Base-by-base conservation (phyloP, 495 filamentous ascomycete species). In the Aspergillus ellipticus region DNA sequence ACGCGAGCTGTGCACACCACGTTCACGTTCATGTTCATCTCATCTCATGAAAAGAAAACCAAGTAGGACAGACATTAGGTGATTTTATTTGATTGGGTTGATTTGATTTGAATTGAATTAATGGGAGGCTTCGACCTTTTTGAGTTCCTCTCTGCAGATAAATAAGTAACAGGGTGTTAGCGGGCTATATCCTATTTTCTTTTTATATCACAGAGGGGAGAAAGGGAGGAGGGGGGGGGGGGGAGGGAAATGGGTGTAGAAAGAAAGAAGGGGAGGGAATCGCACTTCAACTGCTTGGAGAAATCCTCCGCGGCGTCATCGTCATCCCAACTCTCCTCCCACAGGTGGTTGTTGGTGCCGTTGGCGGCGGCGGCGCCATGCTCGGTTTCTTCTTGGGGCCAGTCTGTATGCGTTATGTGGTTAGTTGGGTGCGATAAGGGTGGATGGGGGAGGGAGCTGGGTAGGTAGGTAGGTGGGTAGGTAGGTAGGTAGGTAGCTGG, bases 301-400 rank as follows among this genome's bases (percentile, higher is more conserved):
- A 98, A 98, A 63, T 98, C 94, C 69, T 97, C 95, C 62, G 80
- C 92, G 54, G 91, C 92, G 78, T 97, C 94, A 71, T 98, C 94
- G 64, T 98, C 94, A 73, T 98, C 94, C 94, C 94, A 98, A 78
- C 91, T 97, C 81, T 98, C 94, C 77, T 98, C 94, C 94, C 94
- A 98, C 55, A 98, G 75, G 78, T 97, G 90, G 60, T 86, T 85
- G 60, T 85, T 89, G 54, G 76, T 75, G 19, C 69, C 73, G 57
- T 73, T 75, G 29, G 67, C 65, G 22, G 64, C 57, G 26, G 64
- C 57, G 7, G 71, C 62, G 51, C 79, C 78, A 46, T 90, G 85
- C 69, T 96, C 90, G 58, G 89, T 86, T 60, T 94, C 89, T 68
- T 95, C 90, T 63, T 88, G 81, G 42, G 83, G 75, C 92, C 92